These are phyloP conservation scores for Lactifluus rugatus DNA, from an alignment of 768 basidiomycete genomes.

Conservation along the genomic window DNA sequence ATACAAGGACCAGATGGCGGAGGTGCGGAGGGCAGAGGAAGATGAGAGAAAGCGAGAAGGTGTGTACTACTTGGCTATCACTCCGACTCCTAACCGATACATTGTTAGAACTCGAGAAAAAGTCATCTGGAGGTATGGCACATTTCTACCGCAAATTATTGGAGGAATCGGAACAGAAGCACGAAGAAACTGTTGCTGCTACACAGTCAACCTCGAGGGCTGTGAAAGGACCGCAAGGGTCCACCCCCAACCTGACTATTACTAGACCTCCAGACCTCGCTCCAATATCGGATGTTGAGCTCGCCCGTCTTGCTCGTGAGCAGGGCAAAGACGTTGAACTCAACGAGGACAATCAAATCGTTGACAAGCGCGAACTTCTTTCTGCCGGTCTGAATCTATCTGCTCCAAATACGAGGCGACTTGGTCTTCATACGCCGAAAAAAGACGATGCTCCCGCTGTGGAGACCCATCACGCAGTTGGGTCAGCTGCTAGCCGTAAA, in stretches of 20 bases:
- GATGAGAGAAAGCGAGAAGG: constrained; percentile 88
- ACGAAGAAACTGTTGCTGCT: constrained; percentile 82
- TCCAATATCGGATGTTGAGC: constrained; percentile 60
- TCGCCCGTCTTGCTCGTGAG: constrained; percentile 57
- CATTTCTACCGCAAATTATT: constrained; percentile 75
- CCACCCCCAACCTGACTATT: constrained; percentile 61
- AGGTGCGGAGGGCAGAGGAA: constrained; percentile 82
- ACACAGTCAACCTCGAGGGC: constrained; percentile 39
- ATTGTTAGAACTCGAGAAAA: constrained; percentile 42
- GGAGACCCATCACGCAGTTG: constrained; percentile 65
- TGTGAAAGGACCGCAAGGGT: constrained; percentile 53
- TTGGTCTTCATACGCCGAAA: constrained; percentile 37
- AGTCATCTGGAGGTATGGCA: constrained; percentile 60
- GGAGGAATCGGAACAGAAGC: constrained; percentile 70
- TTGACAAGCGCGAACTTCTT: constrained; percentile 89
- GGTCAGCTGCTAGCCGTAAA: constrained; percentile 64
- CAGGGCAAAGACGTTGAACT: constrained; percentile 83
- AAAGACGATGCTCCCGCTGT: constrained; percentile 27
- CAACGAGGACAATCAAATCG: constrained; percentile 95
- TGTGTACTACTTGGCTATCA: constrained; percentile 29
- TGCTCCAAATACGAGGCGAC: constrained; percentile 64
- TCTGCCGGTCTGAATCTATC: constrained; percentile 89
- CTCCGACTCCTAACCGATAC: not conserved
- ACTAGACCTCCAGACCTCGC: constrained; percentile 57
- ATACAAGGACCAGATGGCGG: constrained; percentile 94